These are phyloP conservation scores for Sodiomyces alkalinus DNA, from an alignment of 2,329 filamentous ascomycete genomes.

Conservation along the genomic window DNA sequence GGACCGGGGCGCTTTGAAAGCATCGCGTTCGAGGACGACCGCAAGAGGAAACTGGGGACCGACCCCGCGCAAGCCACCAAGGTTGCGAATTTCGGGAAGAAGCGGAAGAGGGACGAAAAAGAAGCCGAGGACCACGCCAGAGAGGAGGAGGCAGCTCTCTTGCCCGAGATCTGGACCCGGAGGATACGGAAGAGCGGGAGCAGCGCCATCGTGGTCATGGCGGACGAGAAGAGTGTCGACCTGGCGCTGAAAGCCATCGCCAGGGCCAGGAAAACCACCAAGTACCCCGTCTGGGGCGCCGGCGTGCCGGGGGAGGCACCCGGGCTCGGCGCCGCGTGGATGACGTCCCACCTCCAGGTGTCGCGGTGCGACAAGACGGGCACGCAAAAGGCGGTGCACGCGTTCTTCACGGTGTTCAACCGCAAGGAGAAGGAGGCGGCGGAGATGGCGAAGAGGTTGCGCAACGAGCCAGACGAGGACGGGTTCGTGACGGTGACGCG, in stretches of 20 bases:
- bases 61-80: slow-evolving; percentile 28
- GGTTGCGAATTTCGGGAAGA: slow-evolving; percentile 27
- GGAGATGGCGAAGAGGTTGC: slow-evolving; percentile 46
- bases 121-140: slow-evolving; percentile 38
- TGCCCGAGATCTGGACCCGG: slow-evolving; percentile 63
- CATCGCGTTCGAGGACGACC: slow-evolving; percentile 57
- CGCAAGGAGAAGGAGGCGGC: slow-evolving; percentile 49
- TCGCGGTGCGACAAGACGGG: slow-evolving; percentile 51
- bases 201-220: slow-evolving; percentile 68
- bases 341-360: slow-evolving; percentile 53
- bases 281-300: slow-evolving; percentile 53
- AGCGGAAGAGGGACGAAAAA: slow-evolving; percentile 39
- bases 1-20: slow-evolving; percentile 65
- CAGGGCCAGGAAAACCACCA: slow-evolving; percentile 43
- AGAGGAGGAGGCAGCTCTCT: slow-evolving; percentile 40
- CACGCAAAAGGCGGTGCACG: slow-evolving; percentile 63
- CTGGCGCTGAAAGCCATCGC: slow-evolving; percentile 60
- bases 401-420: slow-evolving; percentile 75
- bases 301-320: slow-evolving; percentile 42
- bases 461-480: slow-evolving; percentile 80
- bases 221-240: slow-evolving; percentile 67
- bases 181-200: slow-evolving; percentile 57
- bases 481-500: slow-evolving; percentile 87
- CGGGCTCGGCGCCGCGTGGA: slow-evolving; percentile 38
- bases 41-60: slow-evolving; percentile 22